Percentiles rank a stretch among this genome's conserved stretches.
phyloP scores from a whole-genome alignment of 495 filamentous ascomycete species.

The Parachaetomium inaequale region DNA sequence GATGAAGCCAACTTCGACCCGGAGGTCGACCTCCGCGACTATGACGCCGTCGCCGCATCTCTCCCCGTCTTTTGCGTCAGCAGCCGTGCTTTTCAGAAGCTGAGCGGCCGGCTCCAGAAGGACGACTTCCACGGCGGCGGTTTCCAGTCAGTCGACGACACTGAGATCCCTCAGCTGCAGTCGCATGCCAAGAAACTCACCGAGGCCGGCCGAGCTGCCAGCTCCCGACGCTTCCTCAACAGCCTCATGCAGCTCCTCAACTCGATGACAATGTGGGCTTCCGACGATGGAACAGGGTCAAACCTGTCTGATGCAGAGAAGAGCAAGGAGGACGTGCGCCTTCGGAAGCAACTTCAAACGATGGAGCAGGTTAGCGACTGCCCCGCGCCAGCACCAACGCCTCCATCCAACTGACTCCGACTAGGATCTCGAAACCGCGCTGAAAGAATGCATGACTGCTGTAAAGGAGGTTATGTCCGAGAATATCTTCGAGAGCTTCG shows the following conservation, averaged over 20 bases:
- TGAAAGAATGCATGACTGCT: conserved; percentile 32
- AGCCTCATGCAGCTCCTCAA: conserved; percentile 53
- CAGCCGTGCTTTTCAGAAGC: conserved; percentile 58
- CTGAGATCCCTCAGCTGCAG: conserved; percentile 59
- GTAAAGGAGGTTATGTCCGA: conserved; percentile 41
- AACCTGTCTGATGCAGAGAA: conserved; percentile 45
- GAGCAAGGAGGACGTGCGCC: conserved; percentile 37
- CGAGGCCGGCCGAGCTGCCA: conserved; percentile 34
- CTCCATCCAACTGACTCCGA: neutral
- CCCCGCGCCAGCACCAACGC: conserved; percentile 16
- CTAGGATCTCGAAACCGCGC: conserved; percentile 35
- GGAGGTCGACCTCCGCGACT: conserved; percentile 53
- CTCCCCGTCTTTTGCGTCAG: conserved; percentile 65
- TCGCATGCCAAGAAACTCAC: conserved; percentile 59
- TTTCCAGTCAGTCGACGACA: conserved; percentile 32
- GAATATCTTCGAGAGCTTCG: conserved; percentile 47
- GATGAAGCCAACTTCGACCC: conserved; percentile 38
- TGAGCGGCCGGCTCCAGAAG: conserved; percentile 50
- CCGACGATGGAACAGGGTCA: conserved; percentile 43
- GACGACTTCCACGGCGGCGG: conserved; percentile 41
- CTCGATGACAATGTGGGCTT: conserved; percentile 57
- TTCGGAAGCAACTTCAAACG: conserved; percentile 41
- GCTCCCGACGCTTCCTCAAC: conserved; percentile 41
- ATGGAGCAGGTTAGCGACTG: conserved; percentile 44
- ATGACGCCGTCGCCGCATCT: conserved; percentile 53